Evolutionary conservation across 2,329 filamentous ascomycete species (phyloP).

Genomic region (Macrophomina pseudophaseolina): DNA sequence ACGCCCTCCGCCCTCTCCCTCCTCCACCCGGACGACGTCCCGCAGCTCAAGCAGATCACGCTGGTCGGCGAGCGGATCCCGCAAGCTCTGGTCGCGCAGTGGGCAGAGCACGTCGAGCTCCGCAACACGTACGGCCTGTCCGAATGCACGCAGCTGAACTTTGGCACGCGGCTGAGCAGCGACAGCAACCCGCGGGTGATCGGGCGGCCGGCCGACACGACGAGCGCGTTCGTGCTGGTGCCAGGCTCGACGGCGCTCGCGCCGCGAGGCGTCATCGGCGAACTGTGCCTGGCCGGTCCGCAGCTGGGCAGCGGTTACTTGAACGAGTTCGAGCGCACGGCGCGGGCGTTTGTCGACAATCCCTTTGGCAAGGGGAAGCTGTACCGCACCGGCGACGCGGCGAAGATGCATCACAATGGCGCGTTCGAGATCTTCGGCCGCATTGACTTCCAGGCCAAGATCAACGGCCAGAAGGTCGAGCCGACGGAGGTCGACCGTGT

Average conservation of each 20-base stretch:
- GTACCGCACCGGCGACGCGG: constrained; percentile 27
- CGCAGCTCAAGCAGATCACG: constrained; percentile 38
- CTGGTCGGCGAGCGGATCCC: constrained; percentile 42
- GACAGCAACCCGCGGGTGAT: too few relatives aligned
- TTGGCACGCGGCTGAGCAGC: neutral
- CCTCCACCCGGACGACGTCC: constrained; percentile 33
- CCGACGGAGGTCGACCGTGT: constrained; percentile 4
- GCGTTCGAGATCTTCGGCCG: constrained; percentile 26
- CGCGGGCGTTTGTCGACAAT: constrained; percentile 26
- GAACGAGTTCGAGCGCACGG: constrained; percentile 19
- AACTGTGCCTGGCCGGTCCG: constrained; percentile 69
- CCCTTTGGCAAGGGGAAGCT: constrained; percentile 26
- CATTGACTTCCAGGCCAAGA: constrained; percentile 27
- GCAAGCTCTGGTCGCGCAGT: constrained; percentile 43
- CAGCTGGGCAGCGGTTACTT: constrained; percentile 29
- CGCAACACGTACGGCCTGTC: constrained; percentile 48
- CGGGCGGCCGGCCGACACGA: too few relatives aligned
- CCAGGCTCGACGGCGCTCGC: neutral
- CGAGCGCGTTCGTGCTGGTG: too few relatives aligned
- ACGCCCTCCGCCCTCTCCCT: constrained; percentile 49
- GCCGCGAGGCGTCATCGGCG: constrained; percentile 52
- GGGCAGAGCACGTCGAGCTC: constrained; percentile 42
- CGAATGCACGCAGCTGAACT: constrained; percentile 35
- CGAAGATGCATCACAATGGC: constrained; percentile 9
- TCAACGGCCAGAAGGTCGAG: constrained; percentile 26